Conservation (phyloP, 2,329 filamentous ascomycete species). For the Hypomyces rosellus region DNA sequence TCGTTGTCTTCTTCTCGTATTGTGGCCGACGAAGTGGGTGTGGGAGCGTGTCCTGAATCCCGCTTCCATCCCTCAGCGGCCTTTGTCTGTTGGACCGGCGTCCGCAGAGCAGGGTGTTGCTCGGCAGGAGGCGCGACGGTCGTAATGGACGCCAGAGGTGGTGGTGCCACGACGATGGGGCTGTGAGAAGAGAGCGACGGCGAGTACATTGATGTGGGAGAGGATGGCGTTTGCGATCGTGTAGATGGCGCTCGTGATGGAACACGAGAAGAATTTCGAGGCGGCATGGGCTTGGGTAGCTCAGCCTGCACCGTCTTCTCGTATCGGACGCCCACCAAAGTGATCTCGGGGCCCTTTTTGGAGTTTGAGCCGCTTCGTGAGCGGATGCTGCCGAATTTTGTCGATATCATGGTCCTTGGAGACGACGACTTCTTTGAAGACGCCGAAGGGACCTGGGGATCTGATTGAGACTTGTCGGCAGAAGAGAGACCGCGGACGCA, state of each 20-base stretch:
- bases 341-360: conserved; percentile 32
- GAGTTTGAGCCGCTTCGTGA: conserved; percentile 34
- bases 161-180: conserved; percentile 26
- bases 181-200: conserved; percentile 16
- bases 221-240: conserved; percentile 15
- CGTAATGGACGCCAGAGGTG: conserved; percentile 20
- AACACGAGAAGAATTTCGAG: conserved; percentile 34
- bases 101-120: conserved; percentile 47
- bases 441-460: background rate
- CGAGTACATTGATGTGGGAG: conserved; percentile 12
- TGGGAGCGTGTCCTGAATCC: conserved; percentile 48
- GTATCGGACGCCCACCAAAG: conserved; percentile 51
- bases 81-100: conserved; percentile 14
- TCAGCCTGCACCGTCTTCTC: conserved; percentile 54
- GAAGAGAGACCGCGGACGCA: no score
- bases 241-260: conserved; percentile 16
- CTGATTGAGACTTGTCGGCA: no score
- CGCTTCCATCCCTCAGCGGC: conserved; percentile 42
- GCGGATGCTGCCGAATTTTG: conserved; percentile 38
- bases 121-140: conserved; percentile 40
- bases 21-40: conserved; percentile 24
- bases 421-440: background rate
- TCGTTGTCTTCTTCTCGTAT: conserved; percentile 37
- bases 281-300: conserved; percentile 49
- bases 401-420: conserved; percentile 10